Evolutionary conservation across 306 rosid species (phyloP).

Genomic region (Vigna hirtella): DNA sequence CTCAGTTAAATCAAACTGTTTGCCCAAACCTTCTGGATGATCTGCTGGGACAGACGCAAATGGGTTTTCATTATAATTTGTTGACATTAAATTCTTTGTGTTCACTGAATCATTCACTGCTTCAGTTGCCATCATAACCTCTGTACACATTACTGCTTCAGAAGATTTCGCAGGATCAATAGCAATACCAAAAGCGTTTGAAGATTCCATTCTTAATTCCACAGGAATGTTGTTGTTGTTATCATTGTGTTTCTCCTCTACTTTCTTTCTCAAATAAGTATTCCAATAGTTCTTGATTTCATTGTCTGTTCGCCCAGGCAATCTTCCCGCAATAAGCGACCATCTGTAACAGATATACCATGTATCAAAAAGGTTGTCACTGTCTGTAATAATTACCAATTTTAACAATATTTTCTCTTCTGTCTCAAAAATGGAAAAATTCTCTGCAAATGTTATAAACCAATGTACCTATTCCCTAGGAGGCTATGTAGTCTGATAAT

Average conservation of each 20-base stretch:
- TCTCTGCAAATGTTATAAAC: neutral
- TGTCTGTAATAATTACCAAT: too few species aligned
- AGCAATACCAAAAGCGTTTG: neutral
- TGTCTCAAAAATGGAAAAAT: neutral
- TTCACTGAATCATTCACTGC: neutral
- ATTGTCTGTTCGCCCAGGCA: slow-evolving; percentile 20
- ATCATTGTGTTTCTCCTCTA: neutral
- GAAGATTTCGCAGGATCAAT: neutral
- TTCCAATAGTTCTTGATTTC: slow-evolving; percentile 33
- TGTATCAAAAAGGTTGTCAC: neutral
- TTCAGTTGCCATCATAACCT: neutral
- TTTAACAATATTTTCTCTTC: too few species aligned
- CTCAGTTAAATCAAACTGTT: neutral
- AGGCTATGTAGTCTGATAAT: slow-evolving; percentile 26
- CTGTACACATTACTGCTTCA: neutral
- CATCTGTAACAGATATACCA: neutral
- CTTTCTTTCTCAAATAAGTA: slow-evolving; percentile 22
- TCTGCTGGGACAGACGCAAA: neutral
- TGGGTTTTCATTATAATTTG: neutral
- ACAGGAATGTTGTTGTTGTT: neutral
- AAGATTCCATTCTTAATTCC: neutral
- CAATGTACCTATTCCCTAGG: slow-evolving; percentile 3
- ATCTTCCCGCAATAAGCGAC: slow-evolving; percentile 21
- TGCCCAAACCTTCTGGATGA: neutral
- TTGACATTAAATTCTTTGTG: neutral